These are phyloP conservation scores for Teratosphaeria destructans DNA, from an alignment of 2,329 filamentous ascomycete genomes.

Conservation along the genomic window DNA sequence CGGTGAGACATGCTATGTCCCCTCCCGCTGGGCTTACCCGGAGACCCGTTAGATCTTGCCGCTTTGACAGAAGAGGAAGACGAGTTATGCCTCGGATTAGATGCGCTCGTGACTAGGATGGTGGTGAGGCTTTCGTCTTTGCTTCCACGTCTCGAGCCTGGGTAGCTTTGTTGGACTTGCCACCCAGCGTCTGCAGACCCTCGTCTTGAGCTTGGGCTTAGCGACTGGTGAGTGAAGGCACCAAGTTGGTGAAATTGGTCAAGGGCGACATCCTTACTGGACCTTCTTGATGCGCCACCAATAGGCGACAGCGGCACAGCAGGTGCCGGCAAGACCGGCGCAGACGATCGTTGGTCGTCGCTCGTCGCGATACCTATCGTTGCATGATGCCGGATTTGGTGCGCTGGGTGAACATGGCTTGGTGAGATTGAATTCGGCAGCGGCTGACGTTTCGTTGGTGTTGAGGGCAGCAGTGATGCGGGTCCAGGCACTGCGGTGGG, in stretches of 20 bases:
- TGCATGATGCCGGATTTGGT: conserved; percentile 16
- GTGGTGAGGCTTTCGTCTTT: conserved; percentile 27
- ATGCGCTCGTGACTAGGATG: conserved; percentile 24
- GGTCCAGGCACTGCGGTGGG: conserved; percentile 14
- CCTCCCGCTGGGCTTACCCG: conserved; percentile 7
- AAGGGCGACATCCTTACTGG: conserved; percentile 28
- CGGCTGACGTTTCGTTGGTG: conserved; percentile 11
- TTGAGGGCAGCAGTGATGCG: conserved; percentile 12
- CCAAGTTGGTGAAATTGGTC: conserved; percentile 24
- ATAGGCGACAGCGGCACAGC: conserved; percentile 15
- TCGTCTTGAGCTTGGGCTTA: conserved; percentile 20
- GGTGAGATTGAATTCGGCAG: conserved; percentile 7
- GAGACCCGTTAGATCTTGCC: conserved; percentile 9
- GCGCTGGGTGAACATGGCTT: conserved; percentile 13
- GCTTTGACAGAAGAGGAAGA: conserved; percentile 12
- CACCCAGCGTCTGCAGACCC: conserved; percentile 26
- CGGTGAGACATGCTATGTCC: conserved; percentile 8
- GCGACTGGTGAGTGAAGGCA: conserved; percentile 18
- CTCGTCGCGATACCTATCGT: conserved; percentile 9
- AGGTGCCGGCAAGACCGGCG: conserved; percentile 12
- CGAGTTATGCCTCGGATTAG: conserved; percentile 15
- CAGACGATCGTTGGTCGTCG: conserved; percentile 17
- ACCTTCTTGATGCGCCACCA: conserved; percentile 20
- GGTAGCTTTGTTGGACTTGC: conserved; percentile 24
- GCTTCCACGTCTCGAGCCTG: conserved; percentile 22